phyloP scores from a whole-genome alignment of 1,284 basidiomycete genomes.

The Meira miltonrushii region DNA sequence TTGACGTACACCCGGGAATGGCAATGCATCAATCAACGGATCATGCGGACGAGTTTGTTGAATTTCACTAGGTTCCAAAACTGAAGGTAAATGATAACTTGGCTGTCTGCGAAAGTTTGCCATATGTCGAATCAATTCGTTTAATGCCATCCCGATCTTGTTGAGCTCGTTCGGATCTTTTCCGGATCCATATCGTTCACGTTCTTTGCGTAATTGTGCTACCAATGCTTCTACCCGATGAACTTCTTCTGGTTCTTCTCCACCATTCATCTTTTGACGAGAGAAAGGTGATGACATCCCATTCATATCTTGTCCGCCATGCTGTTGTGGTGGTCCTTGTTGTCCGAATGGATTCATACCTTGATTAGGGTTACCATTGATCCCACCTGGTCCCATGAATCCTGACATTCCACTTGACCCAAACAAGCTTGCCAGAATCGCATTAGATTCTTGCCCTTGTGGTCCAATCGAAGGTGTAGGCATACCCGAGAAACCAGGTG shows the following conservation, averaged over 20 bases:
- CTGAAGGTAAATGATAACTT: conserved; percentile 27
- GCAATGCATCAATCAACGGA: conserved; percentile 23
- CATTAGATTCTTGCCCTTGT: conserved; percentile 5
- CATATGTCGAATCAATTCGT: conserved; percentile 26
- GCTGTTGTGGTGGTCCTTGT: too few relatives aligned
- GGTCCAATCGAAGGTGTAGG: too few relatives aligned
- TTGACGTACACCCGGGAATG: conserved; percentile 28
- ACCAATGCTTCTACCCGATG: neutral
- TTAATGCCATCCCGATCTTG: conserved; percentile 15
- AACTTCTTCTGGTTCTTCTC: neutral
- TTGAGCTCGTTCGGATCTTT: conserved; percentile 15
- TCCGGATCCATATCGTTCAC: neutral
- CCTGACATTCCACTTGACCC: neutral
- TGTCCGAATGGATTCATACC: too few relatives aligned
- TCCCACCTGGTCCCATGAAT: neutral
- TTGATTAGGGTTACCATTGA: too few relatives aligned
- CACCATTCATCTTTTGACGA: neutral
- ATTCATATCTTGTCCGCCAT: too few relatives aligned
- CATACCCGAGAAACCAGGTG: too few relatives aligned
- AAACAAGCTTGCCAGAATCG: conserved; percentile 14
- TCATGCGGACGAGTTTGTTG: conserved; percentile 35
- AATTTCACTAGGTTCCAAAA: conserved; percentile 26
- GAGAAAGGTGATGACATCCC: too few relatives aligned
- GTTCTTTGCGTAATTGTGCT: neutral
- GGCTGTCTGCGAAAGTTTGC: conserved; percentile 23